phyloP scores from a whole-genome alignment of 2,329 filamentous ascomycete genomes.

The Pseudogymnoascus sp. region DNA sequence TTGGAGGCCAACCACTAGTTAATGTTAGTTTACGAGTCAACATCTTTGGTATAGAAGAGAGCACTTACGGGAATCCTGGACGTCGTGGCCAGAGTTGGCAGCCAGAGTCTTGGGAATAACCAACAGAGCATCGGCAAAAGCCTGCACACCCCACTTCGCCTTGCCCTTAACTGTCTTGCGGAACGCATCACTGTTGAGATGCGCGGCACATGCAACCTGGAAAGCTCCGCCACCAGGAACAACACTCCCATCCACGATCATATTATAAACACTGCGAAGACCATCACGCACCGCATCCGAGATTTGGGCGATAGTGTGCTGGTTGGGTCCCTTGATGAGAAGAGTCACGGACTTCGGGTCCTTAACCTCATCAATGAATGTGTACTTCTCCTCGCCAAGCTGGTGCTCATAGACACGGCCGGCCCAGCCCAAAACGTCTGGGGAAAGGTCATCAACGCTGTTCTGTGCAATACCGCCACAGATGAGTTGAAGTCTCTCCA shows the following conservation, averaged over 20 bases:
- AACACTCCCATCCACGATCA: conserved; percentile 96
- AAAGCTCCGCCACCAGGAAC: conserved; percentile 92
- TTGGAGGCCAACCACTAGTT: conserved; percentile 71
- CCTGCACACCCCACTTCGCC: conserved; percentile 89
- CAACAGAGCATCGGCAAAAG: conserved; percentile 89
- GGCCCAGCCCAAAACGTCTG: conserved; percentile 89
- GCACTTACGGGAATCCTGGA: conserved; percentile 83
- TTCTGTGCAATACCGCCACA: conserved; percentile 90
- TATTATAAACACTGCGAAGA: conserved; percentile 95
- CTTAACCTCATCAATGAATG: conserved; percentile 97
- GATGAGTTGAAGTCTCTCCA: conserved; percentile 94
- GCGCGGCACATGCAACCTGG: conserved; percentile 85
- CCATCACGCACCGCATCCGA: conserved; percentile 95
- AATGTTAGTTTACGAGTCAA: conserved; percentile 18
- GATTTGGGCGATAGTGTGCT: conserved; percentile 93
- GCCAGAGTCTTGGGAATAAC: conserved; percentile 97
- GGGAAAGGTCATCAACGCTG: conserved; percentile 86
- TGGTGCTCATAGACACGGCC: conserved; percentile 96
- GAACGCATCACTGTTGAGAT: conserved; percentile 81
- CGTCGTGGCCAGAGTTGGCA: conserved; percentile 90
- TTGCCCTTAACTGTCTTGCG: conserved; percentile 92
- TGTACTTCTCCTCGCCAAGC: conserved; percentile 97
- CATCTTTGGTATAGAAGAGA: conserved; percentile 11
- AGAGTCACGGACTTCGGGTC: conserved; percentile 96
- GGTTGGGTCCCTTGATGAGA: conserved; percentile 95